Conservation (phyloP, 2,329 filamentous ascomycete genomes). For the Thielaviopsis euricoi region DNA sequence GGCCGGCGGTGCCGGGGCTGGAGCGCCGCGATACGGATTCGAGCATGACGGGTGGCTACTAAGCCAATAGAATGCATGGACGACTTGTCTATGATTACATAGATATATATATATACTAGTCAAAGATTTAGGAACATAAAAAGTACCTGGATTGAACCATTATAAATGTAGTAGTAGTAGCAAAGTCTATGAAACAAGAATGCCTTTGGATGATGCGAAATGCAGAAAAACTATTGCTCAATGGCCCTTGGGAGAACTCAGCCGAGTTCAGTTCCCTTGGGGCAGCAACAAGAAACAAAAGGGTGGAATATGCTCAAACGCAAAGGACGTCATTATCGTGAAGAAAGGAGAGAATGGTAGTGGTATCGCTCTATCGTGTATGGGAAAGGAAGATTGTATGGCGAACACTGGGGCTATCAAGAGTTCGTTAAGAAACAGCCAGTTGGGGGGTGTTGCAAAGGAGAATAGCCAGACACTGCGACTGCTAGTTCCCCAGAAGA, state of each 20-base stretch:
- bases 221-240: not conserved
- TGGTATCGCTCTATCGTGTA: not conserved
- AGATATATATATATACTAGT: not conserved
- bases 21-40: conserved; percentile 9
- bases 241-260: no score
- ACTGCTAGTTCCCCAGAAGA: conserved; percentile 19
- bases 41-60: not conserved
- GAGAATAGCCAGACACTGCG: not conserved
- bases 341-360: not conserved
- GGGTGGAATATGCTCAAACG: not conserved
- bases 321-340: not conserved
- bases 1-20: conserved; percentile 14
- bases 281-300: not conserved
- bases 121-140: not conserved
- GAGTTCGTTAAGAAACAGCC: no score
- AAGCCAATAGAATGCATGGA: not conserved
- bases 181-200: not conserved
- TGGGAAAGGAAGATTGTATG: not conserved
- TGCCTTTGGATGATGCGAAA: not conserved
- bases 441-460: not conserved
- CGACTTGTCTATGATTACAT: not conserved
- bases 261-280: not conserved
- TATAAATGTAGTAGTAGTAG: not conserved
- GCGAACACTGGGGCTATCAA: no score
- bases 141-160: not conserved